These are phyloP conservation scores for Citrus sp. DNA, from an alignment of 345 rosid species.

Conservation along the genomic window DNA sequence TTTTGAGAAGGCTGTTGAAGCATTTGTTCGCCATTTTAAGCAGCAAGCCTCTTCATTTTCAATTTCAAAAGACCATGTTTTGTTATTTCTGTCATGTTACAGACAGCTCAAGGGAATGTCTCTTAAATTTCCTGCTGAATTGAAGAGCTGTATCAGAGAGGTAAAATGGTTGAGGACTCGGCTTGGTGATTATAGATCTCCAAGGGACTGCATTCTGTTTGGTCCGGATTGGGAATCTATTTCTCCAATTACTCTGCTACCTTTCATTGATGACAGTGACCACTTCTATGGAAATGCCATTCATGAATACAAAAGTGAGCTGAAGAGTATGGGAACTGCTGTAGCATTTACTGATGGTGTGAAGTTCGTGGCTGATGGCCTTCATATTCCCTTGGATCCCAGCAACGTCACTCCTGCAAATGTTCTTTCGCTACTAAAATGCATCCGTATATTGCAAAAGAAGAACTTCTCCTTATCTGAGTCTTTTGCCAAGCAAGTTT, in stretches of 20 bases:
- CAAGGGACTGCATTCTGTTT: slow-evolving; percentile 51
- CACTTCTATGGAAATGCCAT: slow-evolving; percentile 44
- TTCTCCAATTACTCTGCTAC: slow-evolving; percentile 46
- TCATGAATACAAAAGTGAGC: slow-evolving; percentile 42
- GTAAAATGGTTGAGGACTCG: slow-evolving; percentile 54
- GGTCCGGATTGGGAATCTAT: slow-evolving; percentile 56
- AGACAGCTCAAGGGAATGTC: slow-evolving; percentile 26
- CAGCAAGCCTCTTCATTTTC: slow-evolving; percentile 28
- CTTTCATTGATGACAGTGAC: slow-evolving; percentile 50
- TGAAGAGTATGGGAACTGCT: slow-evolving; percentile 41
- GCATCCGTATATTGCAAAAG: slow-evolving; percentile 32
- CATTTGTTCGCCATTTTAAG: slow-evolving; percentile 35
- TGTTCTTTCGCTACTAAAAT: slow-evolving; percentile 43
- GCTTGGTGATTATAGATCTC: slow-evolving; percentile 41
- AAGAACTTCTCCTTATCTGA: slow-evolving; percentile 22
- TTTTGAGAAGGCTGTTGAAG: slow-evolving; percentile 39
- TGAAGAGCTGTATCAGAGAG: slow-evolving; percentile 34
- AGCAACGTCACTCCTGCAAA: slow-evolving; percentile 22
- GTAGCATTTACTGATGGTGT: slow-evolving; percentile 44
- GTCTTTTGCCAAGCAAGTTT: slow-evolving; percentile 27
- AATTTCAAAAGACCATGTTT: slow-evolving; percentile 31
- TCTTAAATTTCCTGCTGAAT: slow-evolving; percentile 25
- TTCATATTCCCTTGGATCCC: slow-evolving; percentile 32
- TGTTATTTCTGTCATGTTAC: slow-evolving; percentile 45
- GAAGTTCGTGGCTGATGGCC: slow-evolving; percentile 37